Conservation (phyloP, 345 rosid species). For the Stellera chamaejasme region DNA sequence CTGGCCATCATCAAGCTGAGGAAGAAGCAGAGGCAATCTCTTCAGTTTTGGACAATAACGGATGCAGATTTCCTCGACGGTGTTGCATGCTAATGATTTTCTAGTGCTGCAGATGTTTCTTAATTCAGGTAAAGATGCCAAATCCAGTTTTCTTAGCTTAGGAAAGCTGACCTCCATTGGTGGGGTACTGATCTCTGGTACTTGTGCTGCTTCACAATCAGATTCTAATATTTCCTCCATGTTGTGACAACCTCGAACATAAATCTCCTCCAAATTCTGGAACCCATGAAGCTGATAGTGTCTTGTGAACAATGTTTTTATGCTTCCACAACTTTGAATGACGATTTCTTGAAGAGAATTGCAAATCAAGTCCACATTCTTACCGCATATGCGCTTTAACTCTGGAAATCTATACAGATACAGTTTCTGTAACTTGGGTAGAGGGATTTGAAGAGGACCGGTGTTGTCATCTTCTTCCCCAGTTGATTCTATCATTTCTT, state of each 20-base stretch:
- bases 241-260: not conserved
- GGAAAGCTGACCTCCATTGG: not conserved
- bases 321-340: too few relatives aligned
- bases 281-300: not conserved
- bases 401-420: not conserved
- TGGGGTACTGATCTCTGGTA: not conserved
- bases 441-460: not conserved
- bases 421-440: constrained; percentile 3
- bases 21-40: constrained; percentile 11
- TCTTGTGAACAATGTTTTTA: too few relatives aligned
- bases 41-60: constrained; percentile 4
- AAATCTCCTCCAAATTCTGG: not conserved
- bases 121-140: not conserved
- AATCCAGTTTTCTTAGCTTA: not conserved
- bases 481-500: constrained; percentile 18
- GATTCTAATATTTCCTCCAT: constrained; percentile 1
- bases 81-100: not conserved
- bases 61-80: not conserved
- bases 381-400: constrained; percentile 13
- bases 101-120: not conserved
- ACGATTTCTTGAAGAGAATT: constrained; percentile 1
- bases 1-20: not conserved
- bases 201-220: not conserved
- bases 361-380: not conserved
- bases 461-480: not conserved